Conservation (phyloP, 2,329 filamentous ascomycete genomes). For the Pseudocercospora crystallina region DNA sequence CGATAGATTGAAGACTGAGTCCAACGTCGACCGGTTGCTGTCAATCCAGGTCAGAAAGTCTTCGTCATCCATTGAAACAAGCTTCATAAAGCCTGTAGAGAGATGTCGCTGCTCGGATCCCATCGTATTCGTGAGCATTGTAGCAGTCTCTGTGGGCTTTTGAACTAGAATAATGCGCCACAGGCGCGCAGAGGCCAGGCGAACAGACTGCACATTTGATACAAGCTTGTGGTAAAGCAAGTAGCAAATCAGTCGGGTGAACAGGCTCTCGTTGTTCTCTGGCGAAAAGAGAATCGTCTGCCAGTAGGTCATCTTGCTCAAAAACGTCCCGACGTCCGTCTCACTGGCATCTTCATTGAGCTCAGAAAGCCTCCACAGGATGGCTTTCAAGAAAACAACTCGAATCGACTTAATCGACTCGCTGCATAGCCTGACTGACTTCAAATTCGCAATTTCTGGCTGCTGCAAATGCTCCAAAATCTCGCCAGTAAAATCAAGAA, state of each 20-base stretch:
- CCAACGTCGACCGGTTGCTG: conserved; percentile 72
- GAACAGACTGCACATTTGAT: conserved; percentile 65
- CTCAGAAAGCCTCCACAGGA: conserved; percentile 79
- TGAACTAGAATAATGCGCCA: conserved; percentile 93
- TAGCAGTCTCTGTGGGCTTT: conserved; percentile 78
- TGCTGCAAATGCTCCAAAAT: conserved; percentile 86
- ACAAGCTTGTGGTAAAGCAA: conserved; percentile 87
- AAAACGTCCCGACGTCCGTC: conserved; percentile 65
- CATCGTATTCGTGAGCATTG: conserved; percentile 71
- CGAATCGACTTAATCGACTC: conserved; percentile 77
- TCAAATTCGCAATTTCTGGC: conserved; percentile 75
- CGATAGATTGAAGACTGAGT: conserved; percentile 76
- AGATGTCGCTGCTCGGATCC: conserved; percentile 69
- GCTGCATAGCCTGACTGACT: conserved; percentile 86
- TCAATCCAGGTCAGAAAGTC: conserved; percentile 88
- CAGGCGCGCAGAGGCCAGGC: conserved; percentile 75
- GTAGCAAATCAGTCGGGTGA: conserved; percentile 85
- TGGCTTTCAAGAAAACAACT: conserved; percentile 72
- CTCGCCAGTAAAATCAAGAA: conserved; percentile 82
- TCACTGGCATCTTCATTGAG: conserved; percentile 67
- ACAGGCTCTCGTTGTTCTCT: conserved; percentile 75
- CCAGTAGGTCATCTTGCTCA: conserved; percentile 91
- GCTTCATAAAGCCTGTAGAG: conserved; percentile 73
- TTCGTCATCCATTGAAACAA: conserved; percentile 86
- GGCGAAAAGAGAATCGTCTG: conserved; percentile 83